phyloP scores from a whole-genome alignment of 176 grass and related monocot genomes.

The Microstegium vimineum region DNA sequence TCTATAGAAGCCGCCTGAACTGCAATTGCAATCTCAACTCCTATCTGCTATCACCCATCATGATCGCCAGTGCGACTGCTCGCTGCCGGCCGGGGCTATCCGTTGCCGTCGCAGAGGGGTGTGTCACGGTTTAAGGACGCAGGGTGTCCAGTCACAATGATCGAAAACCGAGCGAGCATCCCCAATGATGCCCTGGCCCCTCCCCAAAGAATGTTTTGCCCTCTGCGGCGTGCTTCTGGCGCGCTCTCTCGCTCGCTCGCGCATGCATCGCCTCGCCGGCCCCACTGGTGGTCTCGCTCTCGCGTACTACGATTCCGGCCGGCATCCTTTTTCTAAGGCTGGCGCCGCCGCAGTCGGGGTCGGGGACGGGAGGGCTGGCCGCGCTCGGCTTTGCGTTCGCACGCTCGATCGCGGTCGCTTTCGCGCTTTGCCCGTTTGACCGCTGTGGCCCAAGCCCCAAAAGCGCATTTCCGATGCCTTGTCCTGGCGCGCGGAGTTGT shows the following conservation, averaged over 20 bases:
- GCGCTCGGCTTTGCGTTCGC: background rate
- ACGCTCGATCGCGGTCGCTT: conserved; percentile 27
- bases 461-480: background rate
- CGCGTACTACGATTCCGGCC: conserved; percentile 27
- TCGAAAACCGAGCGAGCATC: conserved; percentile 35
- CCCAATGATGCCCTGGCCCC: conserved; percentile 42
- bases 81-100: background rate
- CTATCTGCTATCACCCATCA: background rate
- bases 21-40: conserved; percentile 10
- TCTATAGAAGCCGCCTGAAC: background rate
- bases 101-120: conserved; percentile 30
- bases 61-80: conserved; percentile 3
- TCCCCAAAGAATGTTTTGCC: conserved; percentile 58
- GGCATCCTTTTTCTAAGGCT: conserved; percentile 73
- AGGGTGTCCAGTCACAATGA: conserved; percentile 72
- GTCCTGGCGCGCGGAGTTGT: too few relatives aligned
- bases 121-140: conserved; percentile 51
- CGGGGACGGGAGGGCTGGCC: background rate
- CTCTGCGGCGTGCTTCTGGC: conserved; percentile 59
- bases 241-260: conserved; percentile 1
- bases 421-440: conserved; percentile 29
- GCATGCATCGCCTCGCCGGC: conserved; percentile 41
- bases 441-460: background rate
- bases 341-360: conserved; percentile 12
- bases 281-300: background rate